Conservation (phyloP, 768 basidiomycete genomes). For the Mycena amicta region DNA sequence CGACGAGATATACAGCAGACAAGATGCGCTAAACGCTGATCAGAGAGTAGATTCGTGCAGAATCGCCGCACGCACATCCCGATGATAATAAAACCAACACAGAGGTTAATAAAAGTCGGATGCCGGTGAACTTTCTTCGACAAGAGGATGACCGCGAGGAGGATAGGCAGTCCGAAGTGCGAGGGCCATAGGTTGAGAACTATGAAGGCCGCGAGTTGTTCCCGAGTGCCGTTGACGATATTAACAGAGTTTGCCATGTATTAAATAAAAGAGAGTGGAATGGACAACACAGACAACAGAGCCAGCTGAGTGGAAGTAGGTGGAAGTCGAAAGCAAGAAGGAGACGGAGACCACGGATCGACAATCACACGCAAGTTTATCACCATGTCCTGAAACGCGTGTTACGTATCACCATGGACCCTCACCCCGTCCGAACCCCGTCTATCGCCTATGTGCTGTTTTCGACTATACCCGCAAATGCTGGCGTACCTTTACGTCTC, state of each 20-base stretch:
- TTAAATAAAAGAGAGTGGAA: conserved; percentile 11
- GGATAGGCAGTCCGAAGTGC: conserved; percentile 49
- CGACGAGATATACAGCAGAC: conserved; percentile 41
- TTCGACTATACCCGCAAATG: not conserved
- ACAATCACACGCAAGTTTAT: no score
- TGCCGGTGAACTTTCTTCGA: conserved; percentile 47
- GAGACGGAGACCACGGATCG: not conserved
- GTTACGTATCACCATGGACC: not conserved
- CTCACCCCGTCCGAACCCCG: not conserved
- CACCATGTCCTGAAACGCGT: not conserved
- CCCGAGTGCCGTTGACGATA: conserved; percentile 45
- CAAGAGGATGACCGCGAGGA: conserved; percentile 41
- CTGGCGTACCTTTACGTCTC: not conserved
- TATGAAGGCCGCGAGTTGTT: conserved; percentile 43
- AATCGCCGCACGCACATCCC: conserved; percentile 40
- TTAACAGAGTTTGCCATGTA: conserved; percentile 28
- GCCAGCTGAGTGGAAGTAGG: conserved; percentile 18
- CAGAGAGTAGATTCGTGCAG: not conserved
- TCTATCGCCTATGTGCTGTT: not conserved
- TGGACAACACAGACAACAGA: conserved; percentile 15
- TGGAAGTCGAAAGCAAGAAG: not conserved
- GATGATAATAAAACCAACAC: conserved; percentile 46
- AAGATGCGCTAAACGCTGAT: conserved; percentile 31
- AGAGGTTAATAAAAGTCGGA: conserved; percentile 49
- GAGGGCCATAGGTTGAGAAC: conserved; percentile 54